phyloP scores from a whole-genome alignment of 768 basidiomycete species.

The Trametes gibbosa region DNA sequence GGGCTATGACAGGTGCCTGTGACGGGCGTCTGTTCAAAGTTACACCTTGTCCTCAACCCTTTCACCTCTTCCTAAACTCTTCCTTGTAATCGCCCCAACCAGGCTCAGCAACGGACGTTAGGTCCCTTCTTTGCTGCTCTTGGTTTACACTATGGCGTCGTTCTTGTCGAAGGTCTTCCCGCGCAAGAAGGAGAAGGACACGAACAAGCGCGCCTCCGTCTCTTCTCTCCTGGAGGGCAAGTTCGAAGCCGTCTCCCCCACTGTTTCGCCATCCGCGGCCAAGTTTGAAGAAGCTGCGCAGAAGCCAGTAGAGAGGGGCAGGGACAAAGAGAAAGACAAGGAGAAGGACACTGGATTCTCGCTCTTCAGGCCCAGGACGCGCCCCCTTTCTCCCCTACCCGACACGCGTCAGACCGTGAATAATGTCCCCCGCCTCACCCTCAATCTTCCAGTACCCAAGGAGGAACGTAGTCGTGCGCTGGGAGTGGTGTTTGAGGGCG shows the following conservation, averaged over 20 bases:
- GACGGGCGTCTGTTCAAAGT: background rate
- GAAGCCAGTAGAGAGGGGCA: conserved; percentile 30
- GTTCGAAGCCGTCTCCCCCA: conserved; percentile 66
- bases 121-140: conserved; percentile 8
- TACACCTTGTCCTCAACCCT: background rate
- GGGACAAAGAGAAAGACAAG: conserved; percentile 37
- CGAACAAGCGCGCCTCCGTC: conserved; percentile 36
- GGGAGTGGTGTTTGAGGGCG: conserved; percentile 59
- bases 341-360: conserved; percentile 45
- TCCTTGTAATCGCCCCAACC: background rate
- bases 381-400: conserved; percentile 32
- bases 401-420: conserved; percentile 34
- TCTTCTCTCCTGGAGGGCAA: conserved; percentile 65
- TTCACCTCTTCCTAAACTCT: background rate
- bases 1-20: background rate
- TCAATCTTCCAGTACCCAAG: conserved; percentile 57
- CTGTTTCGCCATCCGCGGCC: conserved; percentile 35
- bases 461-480: conserved; percentile 46
- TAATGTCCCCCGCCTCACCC: conserved; percentile 54
- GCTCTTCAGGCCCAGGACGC: conserved; percentile 50
- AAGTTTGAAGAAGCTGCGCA: conserved; percentile 31
- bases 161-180: conserved; percentile 78
- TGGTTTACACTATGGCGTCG: conserved; percentile 44
- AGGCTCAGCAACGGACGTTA: conserved; percentile 16
- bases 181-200: conserved; percentile 63